phyloP scores from a whole-genome alignment of 345 rosid species.

The Arabis alpina region DNA sequence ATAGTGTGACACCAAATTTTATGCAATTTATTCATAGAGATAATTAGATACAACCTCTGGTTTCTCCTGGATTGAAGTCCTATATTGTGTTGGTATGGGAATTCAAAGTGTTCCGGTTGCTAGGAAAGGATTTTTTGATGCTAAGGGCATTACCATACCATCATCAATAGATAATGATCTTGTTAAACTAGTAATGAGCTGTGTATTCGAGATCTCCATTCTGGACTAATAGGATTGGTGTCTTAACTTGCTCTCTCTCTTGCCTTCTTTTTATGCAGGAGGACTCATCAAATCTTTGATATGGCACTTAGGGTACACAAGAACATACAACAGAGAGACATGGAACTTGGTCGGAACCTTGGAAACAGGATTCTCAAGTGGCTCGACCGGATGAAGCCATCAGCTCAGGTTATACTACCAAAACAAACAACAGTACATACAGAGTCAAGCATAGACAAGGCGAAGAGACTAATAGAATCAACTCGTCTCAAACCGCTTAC shows the following conservation, averaged over 20 bases:
- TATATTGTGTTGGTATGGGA: background rate
- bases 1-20: background rate
- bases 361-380: conserved; percentile 83
- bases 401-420: conserved; percentile 62
- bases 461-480: conserved; percentile 49
- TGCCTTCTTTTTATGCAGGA: conserved; percentile 46
- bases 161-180: background rate
- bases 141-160: too few relatives aligned
- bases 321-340: conserved; percentile 79
- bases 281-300: conserved; percentile 60
- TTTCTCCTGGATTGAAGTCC: background rate
- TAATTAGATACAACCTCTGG: background rate
- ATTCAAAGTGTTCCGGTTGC: conserved; percentile 6
- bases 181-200: background rate
- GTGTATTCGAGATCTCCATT: background rate
- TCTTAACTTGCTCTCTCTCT: conserved; percentile 19
- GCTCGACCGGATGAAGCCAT: conserved; percentile 84
- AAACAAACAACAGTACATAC: conserved; percentile 15
- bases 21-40: conserved; percentile 6
- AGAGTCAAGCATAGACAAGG: conserved; percentile 38
- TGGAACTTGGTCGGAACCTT: conserved; percentile 75
- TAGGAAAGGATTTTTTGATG: too few relatives aligned
- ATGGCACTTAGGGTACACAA: conserved; percentile 67
- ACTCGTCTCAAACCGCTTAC: conserved; percentile 48
- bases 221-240: background rate